phyloP scores from a whole-genome alignment of 2,329 filamentous ascomycete genomes.

The Colletotrichum camelliae region DNA sequence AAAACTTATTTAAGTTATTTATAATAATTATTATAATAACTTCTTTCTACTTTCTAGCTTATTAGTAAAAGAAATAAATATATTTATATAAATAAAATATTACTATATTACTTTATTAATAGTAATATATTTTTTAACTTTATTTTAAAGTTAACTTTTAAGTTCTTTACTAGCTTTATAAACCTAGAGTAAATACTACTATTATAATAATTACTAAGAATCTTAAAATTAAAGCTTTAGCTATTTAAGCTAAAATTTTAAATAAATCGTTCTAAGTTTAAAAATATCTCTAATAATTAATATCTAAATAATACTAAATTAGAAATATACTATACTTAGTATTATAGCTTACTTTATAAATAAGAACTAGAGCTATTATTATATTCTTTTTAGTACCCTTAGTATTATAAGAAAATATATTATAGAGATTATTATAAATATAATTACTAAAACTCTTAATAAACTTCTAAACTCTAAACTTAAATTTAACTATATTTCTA shows the following conservation, averaged over 20 bases:
- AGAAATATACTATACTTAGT: background rate
- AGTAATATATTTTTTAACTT: background rate
- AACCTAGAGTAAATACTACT: background rate
- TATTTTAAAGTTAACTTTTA: background rate
- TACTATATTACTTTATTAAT: no score
- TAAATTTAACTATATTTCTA: background rate
- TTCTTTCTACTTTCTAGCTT: no score
- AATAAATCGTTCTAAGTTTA: background rate
- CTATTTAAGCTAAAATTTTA: background rate
- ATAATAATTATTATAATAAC: no score
- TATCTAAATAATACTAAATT: background rate
- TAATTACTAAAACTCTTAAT: background rate
- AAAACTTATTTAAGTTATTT: no score
- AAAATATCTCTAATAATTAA: background rate
- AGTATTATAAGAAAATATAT: background rate
- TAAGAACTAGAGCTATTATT: background rate
- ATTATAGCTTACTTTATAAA: background rate
- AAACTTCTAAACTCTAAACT: background rate
- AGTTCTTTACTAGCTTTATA: background rate
- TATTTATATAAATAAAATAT: no score
- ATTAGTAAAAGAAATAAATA: no score
- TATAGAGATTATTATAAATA: background rate
- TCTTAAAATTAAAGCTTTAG: background rate
- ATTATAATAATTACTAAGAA: background rate
- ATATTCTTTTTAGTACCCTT: background rate